phyloP scores from a whole-genome alignment of 768 basidiomycete genomes.

The Boletus fagicola region DNA sequence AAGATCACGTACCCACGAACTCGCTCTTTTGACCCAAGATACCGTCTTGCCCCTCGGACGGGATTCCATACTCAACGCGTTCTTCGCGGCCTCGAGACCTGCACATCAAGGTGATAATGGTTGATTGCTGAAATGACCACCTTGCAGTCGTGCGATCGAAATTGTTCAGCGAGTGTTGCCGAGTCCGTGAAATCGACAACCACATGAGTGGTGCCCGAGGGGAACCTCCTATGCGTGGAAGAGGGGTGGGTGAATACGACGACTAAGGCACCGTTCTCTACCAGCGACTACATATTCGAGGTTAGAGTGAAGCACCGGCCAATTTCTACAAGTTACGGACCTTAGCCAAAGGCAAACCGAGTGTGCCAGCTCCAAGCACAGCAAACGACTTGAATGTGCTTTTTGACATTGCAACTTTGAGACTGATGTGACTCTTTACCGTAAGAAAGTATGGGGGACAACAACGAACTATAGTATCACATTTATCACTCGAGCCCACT shows the following conservation, averaged over 20 bases:
- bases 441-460: neutral
- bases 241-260: constrained; percentile 16
- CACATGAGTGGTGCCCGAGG: constrained; percentile 7
- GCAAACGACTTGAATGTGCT: constrained; percentile 20
- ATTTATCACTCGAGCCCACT: neutral
- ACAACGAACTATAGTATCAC: neutral
- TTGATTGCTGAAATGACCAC: constrained; percentile 31
- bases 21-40: constrained; percentile 16
- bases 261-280: constrained; percentile 12
- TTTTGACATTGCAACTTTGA: constrained; percentile 7
- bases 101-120: constrained; percentile 16
- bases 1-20: constrained; percentile 14
- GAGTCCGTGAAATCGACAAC: constrained; percentile 14
- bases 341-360: constrained; percentile 13
- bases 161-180: constrained; percentile 7
- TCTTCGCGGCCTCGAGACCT: constrained; percentile 32
- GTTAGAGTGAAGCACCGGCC: neutral
- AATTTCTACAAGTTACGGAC: neutral
- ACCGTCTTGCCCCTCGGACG: constrained; percentile 22
- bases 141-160: constrained; percentile 21
- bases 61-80: constrained; percentile 26
- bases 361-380: constrained; percentile 20
- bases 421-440: neutral
- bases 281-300: constrained; percentile 8
- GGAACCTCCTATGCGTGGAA: constrained; percentile 7